Conservation (phyloP, 257 asterid genomes). For the Lycium barbarum region DNA sequence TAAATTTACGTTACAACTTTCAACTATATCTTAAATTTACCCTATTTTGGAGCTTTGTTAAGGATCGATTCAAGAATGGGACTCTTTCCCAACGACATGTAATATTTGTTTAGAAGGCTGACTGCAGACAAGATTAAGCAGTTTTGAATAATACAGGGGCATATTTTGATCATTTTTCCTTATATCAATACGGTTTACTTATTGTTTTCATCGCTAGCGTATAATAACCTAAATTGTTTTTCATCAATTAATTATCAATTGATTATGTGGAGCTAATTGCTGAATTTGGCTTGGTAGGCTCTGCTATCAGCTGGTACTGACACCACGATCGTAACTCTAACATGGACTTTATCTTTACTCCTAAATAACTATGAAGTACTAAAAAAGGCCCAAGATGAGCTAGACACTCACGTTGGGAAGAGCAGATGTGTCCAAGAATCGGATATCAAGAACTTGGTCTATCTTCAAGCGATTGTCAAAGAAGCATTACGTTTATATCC, state of each 20-base stretch:
- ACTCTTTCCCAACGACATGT: too few relatives aligned
- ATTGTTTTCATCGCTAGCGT: neutral
- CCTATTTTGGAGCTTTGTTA: too few relatives aligned
- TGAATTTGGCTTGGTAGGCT: neutral
- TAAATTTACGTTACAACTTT: neutral
- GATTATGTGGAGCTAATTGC: neutral
- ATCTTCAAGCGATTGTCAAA: slow-evolving; percentile 59
- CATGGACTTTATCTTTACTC: slow-evolving; percentile 48
- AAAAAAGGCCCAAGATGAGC: slow-evolving; percentile 46
- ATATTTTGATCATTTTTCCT: neutral
- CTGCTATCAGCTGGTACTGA: slow-evolving; percentile 45
- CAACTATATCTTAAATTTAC: too few relatives aligned
- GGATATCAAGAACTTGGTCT: slow-evolving; percentile 46
- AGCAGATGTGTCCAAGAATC: slow-evolving; percentile 41
- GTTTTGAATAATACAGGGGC: neutral
- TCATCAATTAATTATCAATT: neutral
- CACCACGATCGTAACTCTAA: slow-evolving; percentile 39
- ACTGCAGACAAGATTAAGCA: too few relatives aligned
- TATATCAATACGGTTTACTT: neutral
- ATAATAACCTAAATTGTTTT: neutral
- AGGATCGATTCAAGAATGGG: too few relatives aligned
- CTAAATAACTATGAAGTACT: slow-evolving; percentile 44
- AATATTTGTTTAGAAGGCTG: too few relatives aligned
- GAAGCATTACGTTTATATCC: slow-evolving; percentile 58
- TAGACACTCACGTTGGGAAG: slow-evolving; percentile 53